Base-by-base conservation (phyloP, 768 basidiomycete species). In the Phylloporus scabripes region DNA sequence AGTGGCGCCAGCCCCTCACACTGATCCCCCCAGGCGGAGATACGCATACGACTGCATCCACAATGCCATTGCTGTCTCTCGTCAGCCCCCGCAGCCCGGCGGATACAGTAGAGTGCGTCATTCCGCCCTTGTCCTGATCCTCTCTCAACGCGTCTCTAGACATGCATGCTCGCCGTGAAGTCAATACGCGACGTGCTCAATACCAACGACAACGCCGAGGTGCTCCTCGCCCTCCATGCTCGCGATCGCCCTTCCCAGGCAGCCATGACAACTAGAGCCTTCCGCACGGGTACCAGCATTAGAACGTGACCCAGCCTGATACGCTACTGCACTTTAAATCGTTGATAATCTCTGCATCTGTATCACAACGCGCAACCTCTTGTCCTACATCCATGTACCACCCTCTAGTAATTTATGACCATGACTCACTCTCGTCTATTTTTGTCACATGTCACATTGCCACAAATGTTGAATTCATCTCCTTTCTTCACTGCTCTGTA, bases 21-120 rank as follows among this genome's bases (percentile, higher is more conserved):
- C 40, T 31, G 29, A 48, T 31, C 45, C 45, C 46, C 50, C 26
- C 61, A 90, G 87, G 50, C 76, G 81, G 48, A 75, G 87, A 60
- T 90, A 90, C 59, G 78, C 84, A 0, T 81, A 86, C 58, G 87
- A 90, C 54, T 79, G 82, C 10, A 87, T 91, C 47, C 89, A 91
- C 65, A 91, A 90, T 60, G 78, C 80, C 8, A 87, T 91, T 60
- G 73, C 88, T 15, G 76, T 76, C 50, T 82, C 84, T 58, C 82
- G 82, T 39, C 78, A 80, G 17, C 70, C 79, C 15, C 70, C 88
- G 14, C 76, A 81, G 52, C 73, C 77, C 1, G 70, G 78, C 12
- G 78, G 79, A 29, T 80, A 81, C 53, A 72, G 73, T 48, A 69
- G 76, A 57, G 78, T 80, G 59, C 55, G 78, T 71, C 48, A 7